These are phyloP conservation scores for Cyclostephanos tholiformis DNA, from an alignment of 108 stramenopile species.

Conservation along the genomic window DNA sequence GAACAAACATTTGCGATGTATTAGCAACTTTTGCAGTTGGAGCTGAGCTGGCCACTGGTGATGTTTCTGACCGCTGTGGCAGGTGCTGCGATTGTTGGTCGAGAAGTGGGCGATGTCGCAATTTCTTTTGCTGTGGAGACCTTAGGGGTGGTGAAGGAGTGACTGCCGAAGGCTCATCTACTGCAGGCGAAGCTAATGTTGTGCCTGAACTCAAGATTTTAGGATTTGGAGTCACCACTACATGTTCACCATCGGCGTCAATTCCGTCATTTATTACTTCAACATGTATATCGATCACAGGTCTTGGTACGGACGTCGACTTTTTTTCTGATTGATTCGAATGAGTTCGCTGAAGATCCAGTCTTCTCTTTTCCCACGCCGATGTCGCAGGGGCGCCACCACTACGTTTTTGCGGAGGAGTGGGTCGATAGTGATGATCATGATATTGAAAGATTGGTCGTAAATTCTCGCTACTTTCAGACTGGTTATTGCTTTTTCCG, in stretches of 20 bases:
- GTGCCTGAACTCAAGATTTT: background rate
- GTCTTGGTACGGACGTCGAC: background rate
- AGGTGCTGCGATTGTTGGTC: background rate
- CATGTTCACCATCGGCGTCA: background rate
- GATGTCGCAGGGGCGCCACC: background rate
- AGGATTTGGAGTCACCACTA: conserved; percentile 5
- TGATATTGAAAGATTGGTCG: background rate
- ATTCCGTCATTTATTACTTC: background rate
- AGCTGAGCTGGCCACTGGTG: background rate
- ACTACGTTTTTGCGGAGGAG: conserved; percentile 19
- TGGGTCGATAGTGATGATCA: conserved; percentile 18
- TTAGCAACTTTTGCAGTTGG: conserved; percentile 18
- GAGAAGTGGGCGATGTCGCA: background rate
- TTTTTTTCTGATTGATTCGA: background rate
- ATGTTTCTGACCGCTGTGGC: background rate
- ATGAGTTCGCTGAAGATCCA: conserved; percentile 7
- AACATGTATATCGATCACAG: background rate
- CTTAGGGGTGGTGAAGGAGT: conserved; percentile 14
- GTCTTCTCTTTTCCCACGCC: conserved; percentile 13
- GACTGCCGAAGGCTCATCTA: background rate
- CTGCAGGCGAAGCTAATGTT: background rate
- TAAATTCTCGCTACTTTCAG: background rate
- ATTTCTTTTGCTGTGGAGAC: background rate
- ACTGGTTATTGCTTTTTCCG: background rate
- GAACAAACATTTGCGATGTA: conserved; percentile 23